These are phyloP conservation scores for Sanguinoderma infundibulare DNA, from an alignment of 1,284 basidiomycete species.

Conservation along the genomic window DNA sequence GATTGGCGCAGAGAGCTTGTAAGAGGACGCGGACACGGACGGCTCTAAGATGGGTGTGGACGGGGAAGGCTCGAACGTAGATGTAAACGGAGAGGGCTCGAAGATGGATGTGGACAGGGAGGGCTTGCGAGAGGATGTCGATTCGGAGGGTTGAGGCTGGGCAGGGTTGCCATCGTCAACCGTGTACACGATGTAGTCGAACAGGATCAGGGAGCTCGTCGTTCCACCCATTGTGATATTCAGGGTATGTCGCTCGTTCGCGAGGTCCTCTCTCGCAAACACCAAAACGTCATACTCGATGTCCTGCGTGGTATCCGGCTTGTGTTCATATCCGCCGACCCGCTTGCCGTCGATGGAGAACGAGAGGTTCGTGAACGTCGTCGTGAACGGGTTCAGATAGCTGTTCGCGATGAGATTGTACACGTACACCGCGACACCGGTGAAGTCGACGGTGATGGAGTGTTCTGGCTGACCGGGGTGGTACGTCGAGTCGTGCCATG, in stretches of 20 bases:
- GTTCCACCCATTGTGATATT: background rate
- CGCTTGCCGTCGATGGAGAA: slow-evolving; percentile 8
- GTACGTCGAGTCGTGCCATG: slow-evolving; percentile 19
- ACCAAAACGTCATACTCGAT: background rate
- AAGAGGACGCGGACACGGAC: background rate
- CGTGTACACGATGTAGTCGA: slow-evolving; percentile 14
- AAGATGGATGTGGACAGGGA: too few species aligned
- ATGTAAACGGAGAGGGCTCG: too few species aligned
- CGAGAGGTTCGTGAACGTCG: background rate
- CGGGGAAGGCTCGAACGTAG: too few species aligned
- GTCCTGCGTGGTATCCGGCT: background rate
- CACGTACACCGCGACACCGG: slow-evolving; percentile 10
- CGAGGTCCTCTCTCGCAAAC: background rate
- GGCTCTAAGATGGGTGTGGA: too few species aligned
- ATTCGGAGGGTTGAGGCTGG: too few species aligned
- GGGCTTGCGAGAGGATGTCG: too few species aligned
- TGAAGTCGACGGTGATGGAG: slow-evolving; percentile 5
- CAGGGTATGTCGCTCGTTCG: slow-evolving; percentile 1
- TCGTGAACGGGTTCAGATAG: background rate
- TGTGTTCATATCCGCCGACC: background rate
- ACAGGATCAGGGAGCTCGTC: background rate
- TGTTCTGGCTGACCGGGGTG: background rate
- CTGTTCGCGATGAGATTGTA: slow-evolving; percentile 13
- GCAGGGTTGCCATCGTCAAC: too few species aligned
- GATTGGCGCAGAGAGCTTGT: background rate